Evolutionary conservation across 2,329 filamentous ascomycete genomes (phyloP).

Genomic region (Atkinsonella texensis): DNA sequence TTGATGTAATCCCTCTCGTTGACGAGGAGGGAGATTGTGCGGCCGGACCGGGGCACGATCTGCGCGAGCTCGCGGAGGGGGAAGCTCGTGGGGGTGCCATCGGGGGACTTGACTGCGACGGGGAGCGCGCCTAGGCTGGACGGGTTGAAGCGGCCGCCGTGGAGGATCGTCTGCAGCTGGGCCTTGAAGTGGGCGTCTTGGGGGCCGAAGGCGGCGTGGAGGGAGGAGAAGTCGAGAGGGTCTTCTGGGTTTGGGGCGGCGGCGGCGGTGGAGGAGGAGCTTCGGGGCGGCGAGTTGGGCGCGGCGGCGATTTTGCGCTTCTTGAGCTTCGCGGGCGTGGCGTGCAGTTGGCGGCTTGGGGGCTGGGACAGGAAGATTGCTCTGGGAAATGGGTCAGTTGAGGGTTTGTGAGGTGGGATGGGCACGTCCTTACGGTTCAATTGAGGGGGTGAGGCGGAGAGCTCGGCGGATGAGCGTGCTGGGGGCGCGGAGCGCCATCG

Average conservation of each 20-base stretch:
- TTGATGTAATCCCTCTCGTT: conserved; percentile 34
- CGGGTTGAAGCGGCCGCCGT: conserved; percentile 41
- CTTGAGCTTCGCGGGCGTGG: conserved; percentile 20
- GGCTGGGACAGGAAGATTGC: neutral
- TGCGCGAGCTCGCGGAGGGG: conserved; percentile 44
- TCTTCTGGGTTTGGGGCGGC: conserved; percentile 24
- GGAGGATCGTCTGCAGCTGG: conserved; percentile 27
- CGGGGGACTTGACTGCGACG: conserved; percentile 24
- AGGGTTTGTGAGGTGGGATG: neutral
- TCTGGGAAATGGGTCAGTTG: neutral
- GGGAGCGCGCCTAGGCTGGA: conserved; percentile 33
- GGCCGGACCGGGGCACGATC: conserved; percentile 34
- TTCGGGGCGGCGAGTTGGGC: conserved; percentile 16
- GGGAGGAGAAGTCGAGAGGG: conserved; percentile 37
- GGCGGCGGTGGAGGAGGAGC: conserved; percentile 10
- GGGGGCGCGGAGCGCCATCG: conserved; percentile 2
- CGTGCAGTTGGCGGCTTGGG: conserved; percentile 18
- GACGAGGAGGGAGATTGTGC: conserved; percentile 29
- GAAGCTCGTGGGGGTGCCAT: conserved; percentile 19
- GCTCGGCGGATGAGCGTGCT: conserved; percentile 1
- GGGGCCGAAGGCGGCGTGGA: conserved; percentile 30
- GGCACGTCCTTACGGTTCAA: conserved; percentile 12
- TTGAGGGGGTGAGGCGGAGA: conserved; percentile 3
- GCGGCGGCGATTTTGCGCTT: conserved; percentile 26
- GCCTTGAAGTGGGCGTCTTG: conserved; percentile 31